Evolutionary conservation across 1,284 basidiomycete genomes (phyloP), one percentile per base, ranked within the genome.

Genomic region (Sporisorium exsertum): DNA sequence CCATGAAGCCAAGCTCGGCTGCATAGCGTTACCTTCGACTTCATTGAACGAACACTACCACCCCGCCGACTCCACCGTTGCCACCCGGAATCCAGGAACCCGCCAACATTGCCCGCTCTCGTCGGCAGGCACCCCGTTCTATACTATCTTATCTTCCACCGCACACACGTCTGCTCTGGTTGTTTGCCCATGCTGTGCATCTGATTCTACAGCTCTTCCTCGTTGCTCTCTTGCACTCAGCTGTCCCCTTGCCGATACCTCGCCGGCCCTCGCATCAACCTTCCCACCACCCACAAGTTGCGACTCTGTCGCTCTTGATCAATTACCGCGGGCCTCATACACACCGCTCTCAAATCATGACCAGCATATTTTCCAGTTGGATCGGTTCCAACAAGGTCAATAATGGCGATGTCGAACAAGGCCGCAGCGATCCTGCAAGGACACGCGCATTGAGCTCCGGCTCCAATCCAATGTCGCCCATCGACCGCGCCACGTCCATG

Each of bases 401-500:
- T 40, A 18, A 18, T n/a, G 33, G 16, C 45, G 69, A 72, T 32
- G 51, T 40, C 24, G 69, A 72, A 22, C 69, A 72, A 61, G 55
- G 51, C 22, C 47, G 55, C 32, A 65, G 50, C 59, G 64, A 72
- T 40, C 59, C 70, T 24, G 40, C 57, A 10, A 56, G 61, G 22
- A 8, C 45, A 5, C 64, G 64, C 27, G 64, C 64, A 4, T 20
- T 45, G 22, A 72, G 70, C 29, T 59, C 64, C 20, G 65, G 47
- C 24, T 65, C 61, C 18, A 57, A 35, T 20, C 58, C 60, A 12
- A 72, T 76, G 68, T 62, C 68, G 4, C 73, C 68, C 54, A 72
- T 71, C 68, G 68, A 72, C 32, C 68, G 73, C 32, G 72, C 72
- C 32, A 55, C 67, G 13, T 72, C 73, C 51, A 68, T 72, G 64